Conservation (phyloP, 2,329 filamentous ascomycete genomes). For the Amesomyces nigricolor region DNA sequence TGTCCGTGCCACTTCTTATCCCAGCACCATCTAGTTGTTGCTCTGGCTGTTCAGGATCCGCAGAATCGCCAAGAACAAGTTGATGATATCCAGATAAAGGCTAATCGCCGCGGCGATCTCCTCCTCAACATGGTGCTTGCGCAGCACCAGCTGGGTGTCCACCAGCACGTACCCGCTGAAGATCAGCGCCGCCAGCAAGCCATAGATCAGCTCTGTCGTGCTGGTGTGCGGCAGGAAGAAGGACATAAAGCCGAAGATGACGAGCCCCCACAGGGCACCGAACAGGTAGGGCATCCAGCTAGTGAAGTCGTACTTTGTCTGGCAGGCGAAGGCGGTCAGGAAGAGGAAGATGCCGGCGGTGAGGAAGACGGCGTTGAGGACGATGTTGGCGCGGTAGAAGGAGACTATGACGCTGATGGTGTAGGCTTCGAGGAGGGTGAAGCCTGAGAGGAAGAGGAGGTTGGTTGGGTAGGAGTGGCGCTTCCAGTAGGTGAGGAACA, state of each 20-base stretch:
- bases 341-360: constrained; percentile 79
- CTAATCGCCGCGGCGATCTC: constrained; percentile 94
- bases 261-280: constrained; percentile 79
- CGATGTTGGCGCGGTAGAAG: constrained; percentile 77
- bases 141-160: constrained; percentile 91
- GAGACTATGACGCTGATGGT: constrained; percentile 87
- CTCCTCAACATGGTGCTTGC: constrained; percentile 95
- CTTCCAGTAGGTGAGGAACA: constrained; percentile 90
- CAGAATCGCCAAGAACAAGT: constrained; percentile 92
- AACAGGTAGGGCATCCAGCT: constrained; percentile 95
- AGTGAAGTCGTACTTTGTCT: constrained; percentile 97
- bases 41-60: constrained; percentile 93
- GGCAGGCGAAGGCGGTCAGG: constrained; percentile 84
- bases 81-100: constrained; percentile 93
- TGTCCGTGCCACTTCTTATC: not conserved
- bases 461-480: constrained; percentile 93
- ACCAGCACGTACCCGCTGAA: constrained; percentile 95
- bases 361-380: constrained; percentile 83
- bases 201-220: constrained; percentile 80
- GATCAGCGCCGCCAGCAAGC: constrained; percentile 72
- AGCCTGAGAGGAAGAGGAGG: constrained; percentile 82
- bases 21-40: constrained; percentile 61
- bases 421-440: constrained; percentile 91
- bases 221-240: constrained; percentile 81
- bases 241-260: constrained; percentile 90